Conservation (phyloP, 306 rosid species). For the Gleditsia sinensis region DNA sequence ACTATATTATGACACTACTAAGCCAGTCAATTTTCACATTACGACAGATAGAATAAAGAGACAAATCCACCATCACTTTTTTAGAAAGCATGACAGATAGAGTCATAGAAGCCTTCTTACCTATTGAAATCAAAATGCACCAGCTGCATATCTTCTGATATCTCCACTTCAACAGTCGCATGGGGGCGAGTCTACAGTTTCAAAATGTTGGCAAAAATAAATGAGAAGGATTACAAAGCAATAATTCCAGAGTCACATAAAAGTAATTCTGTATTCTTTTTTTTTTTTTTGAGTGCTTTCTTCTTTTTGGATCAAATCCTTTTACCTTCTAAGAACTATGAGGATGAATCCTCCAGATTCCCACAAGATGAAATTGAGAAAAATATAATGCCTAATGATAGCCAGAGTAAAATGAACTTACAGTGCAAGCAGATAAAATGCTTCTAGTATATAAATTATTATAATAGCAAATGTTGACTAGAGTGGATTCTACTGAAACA, state of each 20-base stretch:
- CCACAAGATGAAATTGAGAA: slow-evolving; percentile 14
- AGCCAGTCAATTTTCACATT: slow-evolving; percentile 19
- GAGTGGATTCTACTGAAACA: too few relatives aligned
- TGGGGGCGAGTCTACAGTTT: slow-evolving; percentile 86
- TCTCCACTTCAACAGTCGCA: slow-evolving; percentile 99
- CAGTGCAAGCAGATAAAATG: not conserved
- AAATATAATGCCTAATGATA: slow-evolving; percentile 8
- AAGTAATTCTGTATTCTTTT: slow-evolving; percentile 1
- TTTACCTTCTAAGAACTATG: not conserved
- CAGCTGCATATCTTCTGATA: slow-evolving; percentile 98
- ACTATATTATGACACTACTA: not conserved
- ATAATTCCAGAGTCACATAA: slow-evolving; percentile 1
- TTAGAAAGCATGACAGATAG: not conserved
- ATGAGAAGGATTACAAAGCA: slow-evolving; percentile 20
- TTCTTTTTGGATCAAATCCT: too few relatives aligned
- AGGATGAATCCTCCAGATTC: not conserved
- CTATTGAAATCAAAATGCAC: slow-evolving; percentile 99
- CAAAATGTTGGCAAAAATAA: slow-evolving; percentile 23
- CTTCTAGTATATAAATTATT: slow-evolving; percentile 7
- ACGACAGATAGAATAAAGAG: not conserved
- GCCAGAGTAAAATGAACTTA: slow-evolving; percentile 7
- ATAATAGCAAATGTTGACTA: not conserved
- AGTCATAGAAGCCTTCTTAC: slow-evolving; percentile 41
- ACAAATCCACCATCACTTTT: not conserved
- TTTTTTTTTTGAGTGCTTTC: not conserved